Evolutionary conservation across 257 asterid species (phyloP).

Genomic region (Jaltomata sinuosa): DNA sequence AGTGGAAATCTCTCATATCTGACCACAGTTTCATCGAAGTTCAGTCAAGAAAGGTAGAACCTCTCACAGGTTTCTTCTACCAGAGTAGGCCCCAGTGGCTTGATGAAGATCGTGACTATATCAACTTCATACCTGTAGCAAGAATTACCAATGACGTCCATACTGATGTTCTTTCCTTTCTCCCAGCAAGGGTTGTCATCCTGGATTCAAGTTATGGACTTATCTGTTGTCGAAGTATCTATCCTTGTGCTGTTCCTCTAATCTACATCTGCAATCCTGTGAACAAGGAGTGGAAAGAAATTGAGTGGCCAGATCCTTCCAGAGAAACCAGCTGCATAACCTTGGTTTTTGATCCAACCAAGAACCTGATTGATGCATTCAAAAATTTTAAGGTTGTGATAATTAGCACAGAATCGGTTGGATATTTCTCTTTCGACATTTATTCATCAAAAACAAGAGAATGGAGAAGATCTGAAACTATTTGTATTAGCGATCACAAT

Average conservation of each 20-base stretch:
- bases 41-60: constrained; percentile 27
- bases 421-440: constrained; percentile 20
- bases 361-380: constrained; percentile 8
- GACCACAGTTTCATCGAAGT: constrained; percentile 24
- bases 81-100: constrained; percentile 35
- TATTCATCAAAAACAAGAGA: constrained; percentile 32
- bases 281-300: constrained; percentile 31
- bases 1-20: constrained; percentile 22
- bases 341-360: constrained; percentile 39
- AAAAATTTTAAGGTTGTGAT: constrained; percentile 40
- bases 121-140: constrained; percentile 37
- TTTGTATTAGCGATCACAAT: constrained; percentile 8
- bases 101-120: constrained; percentile 14
- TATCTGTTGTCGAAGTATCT: constrained; percentile 44
- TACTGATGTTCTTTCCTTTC: constrained; percentile 28
- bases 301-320: constrained; percentile 31
- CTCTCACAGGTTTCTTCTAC: constrained; percentile 46
- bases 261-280: constrained; percentile 57
- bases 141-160: not conserved
- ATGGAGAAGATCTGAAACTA: constrained; percentile 36
- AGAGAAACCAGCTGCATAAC: constrained; percentile 24
- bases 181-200: constrained; percentile 39
- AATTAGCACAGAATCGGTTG: constrained; percentile 1
- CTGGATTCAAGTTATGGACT: constrained; percentile 44
- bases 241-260: constrained; percentile 16